Evolutionary conservation across 83 land plant species (phyloP).

Genomic region (Picea engelmannii): DNA sequence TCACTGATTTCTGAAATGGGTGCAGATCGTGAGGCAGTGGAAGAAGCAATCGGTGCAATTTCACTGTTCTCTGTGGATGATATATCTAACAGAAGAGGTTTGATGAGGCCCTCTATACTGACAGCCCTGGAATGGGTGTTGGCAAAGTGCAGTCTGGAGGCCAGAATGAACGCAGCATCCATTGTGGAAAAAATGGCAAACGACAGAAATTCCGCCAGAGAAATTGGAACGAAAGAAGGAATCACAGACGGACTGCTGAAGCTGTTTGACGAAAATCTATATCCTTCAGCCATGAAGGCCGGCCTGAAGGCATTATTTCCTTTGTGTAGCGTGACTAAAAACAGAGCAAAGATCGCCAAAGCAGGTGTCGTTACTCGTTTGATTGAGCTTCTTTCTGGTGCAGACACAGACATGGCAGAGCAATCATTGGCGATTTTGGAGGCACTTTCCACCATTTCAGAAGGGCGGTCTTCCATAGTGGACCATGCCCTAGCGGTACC

Average conservation of each 20-base stretch:
- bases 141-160: background rate
- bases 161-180: background rate
- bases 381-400: constrained; percentile 17
- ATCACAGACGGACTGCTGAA: constrained; percentile 14
- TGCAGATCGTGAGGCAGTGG: constrained; percentile 8
- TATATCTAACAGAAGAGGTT: background rate
- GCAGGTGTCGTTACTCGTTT: constrained; percentile 30
- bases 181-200: background rate
- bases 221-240: constrained; percentile 21
- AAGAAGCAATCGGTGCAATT: constrained; percentile 21
- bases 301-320: constrained; percentile 27
- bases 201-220: constrained; percentile 16
- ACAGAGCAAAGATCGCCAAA: constrained; percentile 15
- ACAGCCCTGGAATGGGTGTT: background rate
- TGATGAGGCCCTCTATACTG: background rate
- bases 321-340: constrained; percentile 15
- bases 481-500: background rate
- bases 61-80: background rate
- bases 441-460: constrained; percentile 29
- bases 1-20: background rate
- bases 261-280: background rate
- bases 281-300: constrained; percentile 22
- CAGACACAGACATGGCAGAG: constrained; percentile 26
- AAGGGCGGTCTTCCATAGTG: constrained; percentile 50
- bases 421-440: constrained; percentile 52